Base-by-base conservation (phyloP, 306 rosid genomes). In the Acacia acuminata region DNA sequence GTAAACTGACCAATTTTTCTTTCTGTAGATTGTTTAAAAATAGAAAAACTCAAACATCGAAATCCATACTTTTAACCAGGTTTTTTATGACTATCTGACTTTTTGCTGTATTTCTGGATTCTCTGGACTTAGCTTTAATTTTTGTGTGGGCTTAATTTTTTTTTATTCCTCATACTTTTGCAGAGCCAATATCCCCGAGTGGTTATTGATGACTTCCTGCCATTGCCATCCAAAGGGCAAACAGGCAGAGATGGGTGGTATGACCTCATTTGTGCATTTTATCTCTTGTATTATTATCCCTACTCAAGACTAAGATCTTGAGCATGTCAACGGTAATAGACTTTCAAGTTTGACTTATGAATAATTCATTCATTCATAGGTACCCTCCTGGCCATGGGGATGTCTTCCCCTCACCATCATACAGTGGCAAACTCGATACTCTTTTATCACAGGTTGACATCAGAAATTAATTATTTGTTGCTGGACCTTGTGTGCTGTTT, bases 371-470 rank as follows among this genome's bases (percentile, higher is more conserved):
- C 71, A 74, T 76, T 40, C 66, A 77, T 79, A 96, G 99, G 99
- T 96, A 92, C 82, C 99, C 99, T 87, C 99, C 99, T 61, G 99
- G 99, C 76, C 98, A 96, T 60, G 99, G 99, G 36, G 99, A 96
- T 76, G 98, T 96, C 81, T 96, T 96, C 87, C 92, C 97, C 85
- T 89, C 99, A 73, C 82, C 94, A 43, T 73, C 61, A 43, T 94
- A 96, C 92, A 93, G 99, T 80, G 98, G 98, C 58, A 91, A 94
- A 86, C 98, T 96, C 82, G 98, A 96, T 89, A 86, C 88, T 17
- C 86, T 96, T 27, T 87, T 96, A 68, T 90, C 99, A 19, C 85
- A 92, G 98, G 99, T 96, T 50, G 77, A 86, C 85, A 75, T 58
- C 12, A 71, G 58, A 65, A 84, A 82, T 71, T 76, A 77, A 76